Conservation (phyloP, 2,329 filamentous ascomycete species). For the Fusarium dimerum region DNA sequence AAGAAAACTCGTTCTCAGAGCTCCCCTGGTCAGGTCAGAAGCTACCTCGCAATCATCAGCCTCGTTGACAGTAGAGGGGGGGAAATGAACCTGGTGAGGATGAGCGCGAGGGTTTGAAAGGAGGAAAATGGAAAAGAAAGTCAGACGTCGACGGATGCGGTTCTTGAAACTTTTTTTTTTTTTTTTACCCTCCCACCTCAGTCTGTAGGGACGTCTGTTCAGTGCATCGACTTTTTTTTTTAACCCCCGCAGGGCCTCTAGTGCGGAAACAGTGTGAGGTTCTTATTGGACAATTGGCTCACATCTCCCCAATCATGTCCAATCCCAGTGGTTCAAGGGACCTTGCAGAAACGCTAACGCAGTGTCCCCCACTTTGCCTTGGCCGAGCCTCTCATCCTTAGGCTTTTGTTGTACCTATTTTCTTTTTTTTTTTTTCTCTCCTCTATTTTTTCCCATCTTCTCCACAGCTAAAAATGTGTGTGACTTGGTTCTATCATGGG, state of each 20-base stretch:
- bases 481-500: conserved; percentile 16
- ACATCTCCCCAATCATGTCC: conserved; percentile 10
- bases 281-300: conserved; percentile 28
- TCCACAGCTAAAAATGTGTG: too few species aligned
- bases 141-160: conserved; percentile 20
- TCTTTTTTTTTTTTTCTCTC: too few species aligned
- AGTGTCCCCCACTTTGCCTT: conserved; percentile 23
- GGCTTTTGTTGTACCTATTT: conserved; percentile 11
- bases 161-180: conserved; percentile 32
- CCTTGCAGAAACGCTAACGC: conserved; percentile 28
- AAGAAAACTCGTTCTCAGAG: conserved; percentile 42
- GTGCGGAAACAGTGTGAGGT: neutral
- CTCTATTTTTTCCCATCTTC: neutral
- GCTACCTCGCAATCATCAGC: conserved; percentile 42
- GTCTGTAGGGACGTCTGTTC: conserved; percentile 7
- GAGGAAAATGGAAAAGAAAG: conserved; percentile 20
- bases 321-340: conserved; percentile 19
- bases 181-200: conserved; percentile 17
- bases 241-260: conserved; percentile 17
- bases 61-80: conserved; percentile 28
- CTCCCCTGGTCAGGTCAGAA: conserved; percentile 38
- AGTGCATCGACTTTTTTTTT: neutral
- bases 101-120: conserved; percentile 24
- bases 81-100: conserved; percentile 15
- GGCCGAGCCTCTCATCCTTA: conserved; percentile 26